These are phyloP conservation scores for Cercophora newfieldiana DNA, from an alignment of 495 filamentous ascomycete species.

Conservation along the genomic window DNA sequence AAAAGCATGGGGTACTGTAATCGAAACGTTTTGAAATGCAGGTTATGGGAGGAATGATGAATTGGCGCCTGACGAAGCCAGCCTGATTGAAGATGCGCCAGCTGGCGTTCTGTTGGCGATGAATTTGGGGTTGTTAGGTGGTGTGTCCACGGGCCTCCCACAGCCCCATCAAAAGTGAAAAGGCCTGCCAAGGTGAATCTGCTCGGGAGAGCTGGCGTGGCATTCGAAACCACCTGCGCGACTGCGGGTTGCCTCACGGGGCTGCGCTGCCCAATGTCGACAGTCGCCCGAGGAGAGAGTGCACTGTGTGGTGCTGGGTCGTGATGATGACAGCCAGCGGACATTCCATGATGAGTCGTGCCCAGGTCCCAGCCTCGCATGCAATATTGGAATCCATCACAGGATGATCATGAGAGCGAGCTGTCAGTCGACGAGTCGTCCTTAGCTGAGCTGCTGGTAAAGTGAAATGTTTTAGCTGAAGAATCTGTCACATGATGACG, in stretches of 20 bases:
- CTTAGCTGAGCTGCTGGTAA: neutral
- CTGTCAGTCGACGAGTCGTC: no score
- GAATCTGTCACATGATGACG: slow-evolving; percentile 29
- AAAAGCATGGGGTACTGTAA: neutral
- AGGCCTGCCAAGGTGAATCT: neutral
- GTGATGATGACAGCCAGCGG: no score
- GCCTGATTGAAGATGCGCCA: neutral
- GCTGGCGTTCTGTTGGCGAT: neutral
- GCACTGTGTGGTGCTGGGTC: no score
- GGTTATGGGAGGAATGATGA: neutral
- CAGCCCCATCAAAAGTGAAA: slow-evolving; percentile 4
- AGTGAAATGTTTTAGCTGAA: neutral
- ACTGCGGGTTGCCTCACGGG: slow-evolving; percentile 1
- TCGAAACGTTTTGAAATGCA: neutral
- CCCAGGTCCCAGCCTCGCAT: neutral
- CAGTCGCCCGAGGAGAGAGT: neutral
- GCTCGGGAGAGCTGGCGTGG: neutral
- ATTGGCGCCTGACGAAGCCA: neutral
- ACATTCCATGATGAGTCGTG: neutral
- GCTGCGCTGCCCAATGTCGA: neutral
- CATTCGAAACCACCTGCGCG: neutral
- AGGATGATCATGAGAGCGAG: neutral
- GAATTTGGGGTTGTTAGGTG: neutral
- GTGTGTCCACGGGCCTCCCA: neutral
- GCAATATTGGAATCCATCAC: neutral